Evolutionary conservation across 164 flowering plant genomes (phyloP).

Genomic region (Saururus chinensis): DNA sequence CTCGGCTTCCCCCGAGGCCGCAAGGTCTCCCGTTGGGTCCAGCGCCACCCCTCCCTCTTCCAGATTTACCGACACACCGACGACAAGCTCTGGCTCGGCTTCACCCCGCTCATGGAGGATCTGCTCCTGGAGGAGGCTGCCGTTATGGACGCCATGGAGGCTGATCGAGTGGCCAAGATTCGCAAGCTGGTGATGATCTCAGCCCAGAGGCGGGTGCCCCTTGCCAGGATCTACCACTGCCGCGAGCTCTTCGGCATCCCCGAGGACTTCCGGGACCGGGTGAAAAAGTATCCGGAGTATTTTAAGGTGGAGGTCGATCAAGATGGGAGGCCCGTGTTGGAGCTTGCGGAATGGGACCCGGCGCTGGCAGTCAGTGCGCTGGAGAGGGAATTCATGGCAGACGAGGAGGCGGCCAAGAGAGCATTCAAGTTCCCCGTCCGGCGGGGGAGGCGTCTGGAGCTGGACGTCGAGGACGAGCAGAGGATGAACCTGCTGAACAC

Average conservation of each 20-base stretch:
- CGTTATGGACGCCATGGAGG: slow-evolving; percentile 46
- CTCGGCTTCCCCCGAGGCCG: slow-evolving; percentile 88
- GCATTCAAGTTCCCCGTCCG: slow-evolving; percentile 58
- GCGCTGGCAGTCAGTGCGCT: slow-evolving; percentile 62
- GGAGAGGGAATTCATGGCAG: slow-evolving; percentile 60
- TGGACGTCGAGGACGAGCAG: slow-evolving; percentile 58
- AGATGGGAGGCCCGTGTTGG: slow-evolving; percentile 61
- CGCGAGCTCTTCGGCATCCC: slow-evolving; percentile 75
- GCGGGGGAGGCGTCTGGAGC: slow-evolving; percentile 51
- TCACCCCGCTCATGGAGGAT: slow-evolving; percentile 56
- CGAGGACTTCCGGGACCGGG: slow-evolving; percentile 78
- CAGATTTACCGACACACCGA: slow-evolving; percentile 58
- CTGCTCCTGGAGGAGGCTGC: slow-evolving; percentile 40
- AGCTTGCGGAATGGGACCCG: slow-evolving; percentile 77
- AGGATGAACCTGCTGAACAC: slow-evolving; percentile 60
- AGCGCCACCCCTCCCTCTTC: slow-evolving; percentile 49
- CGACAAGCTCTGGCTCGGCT: slow-evolving; percentile 72
- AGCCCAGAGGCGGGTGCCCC: slow-evolving; percentile 46
- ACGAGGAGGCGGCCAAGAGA: slow-evolving; percentile 65
- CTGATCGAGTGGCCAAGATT: slow-evolving; percentile 51
- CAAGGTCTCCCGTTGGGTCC: slow-evolving; percentile 38
- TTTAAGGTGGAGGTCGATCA: slow-evolving; percentile 48
- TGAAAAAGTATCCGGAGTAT: slow-evolving; percentile 52
- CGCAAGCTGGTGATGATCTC: slow-evolving; percentile 90
- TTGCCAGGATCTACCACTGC: slow-evolving; percentile 70